Evolutionary conservation across 495 filamentous ascomycete species (phyloP).

Genomic region (Cercophora sp.): DNA sequence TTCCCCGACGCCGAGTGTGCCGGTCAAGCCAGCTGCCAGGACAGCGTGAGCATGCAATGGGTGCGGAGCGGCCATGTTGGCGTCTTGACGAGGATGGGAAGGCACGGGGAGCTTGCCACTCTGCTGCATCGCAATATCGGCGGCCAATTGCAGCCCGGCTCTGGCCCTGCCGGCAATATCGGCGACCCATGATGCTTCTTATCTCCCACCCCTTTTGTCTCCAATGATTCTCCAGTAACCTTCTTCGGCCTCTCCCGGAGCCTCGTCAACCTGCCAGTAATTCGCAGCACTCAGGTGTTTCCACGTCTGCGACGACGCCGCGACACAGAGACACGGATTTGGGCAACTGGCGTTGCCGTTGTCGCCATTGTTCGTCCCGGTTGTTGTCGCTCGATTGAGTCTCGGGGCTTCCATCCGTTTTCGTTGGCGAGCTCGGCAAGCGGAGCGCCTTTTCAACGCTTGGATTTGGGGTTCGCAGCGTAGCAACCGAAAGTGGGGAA

Average conservation of each 20-base stretch:
- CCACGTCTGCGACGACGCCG: too few species aligned
- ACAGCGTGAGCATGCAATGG: conserved; percentile 1
- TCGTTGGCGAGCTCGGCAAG: conserved; percentile 5
- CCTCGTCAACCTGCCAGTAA: too few species aligned
- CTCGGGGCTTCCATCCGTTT: conserved; percentile 4
- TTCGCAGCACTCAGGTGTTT: too few species aligned
- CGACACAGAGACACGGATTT: too few species aligned
- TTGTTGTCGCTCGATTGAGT: too few species aligned
- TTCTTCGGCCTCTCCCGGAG: too few species aligned
- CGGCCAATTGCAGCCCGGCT: conserved; percentile 17
- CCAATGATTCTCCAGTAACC: too few species aligned
- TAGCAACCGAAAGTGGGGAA: neutral
- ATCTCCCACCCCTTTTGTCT: conserved; percentile 17
- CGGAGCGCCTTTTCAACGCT: conserved; percentile 2
- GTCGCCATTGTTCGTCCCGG: too few species aligned
- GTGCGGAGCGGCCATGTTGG: neutral
- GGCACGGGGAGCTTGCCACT: conserved; percentile 7
- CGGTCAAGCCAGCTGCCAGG: conserved; percentile 4
- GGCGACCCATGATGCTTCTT: conserved; percentile 19
- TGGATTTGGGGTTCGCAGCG: conserved; percentile 5
- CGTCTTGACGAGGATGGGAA: neutral
- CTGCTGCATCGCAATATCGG: conserved; percentile 16
- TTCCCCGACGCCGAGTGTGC: too few species aligned
- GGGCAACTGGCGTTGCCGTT: too few species aligned
- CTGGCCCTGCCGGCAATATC: conserved; percentile 17